Base-by-base conservation (phyloP, 75 land plant genomes). In the Isoetes taiwanensis region DNA sequence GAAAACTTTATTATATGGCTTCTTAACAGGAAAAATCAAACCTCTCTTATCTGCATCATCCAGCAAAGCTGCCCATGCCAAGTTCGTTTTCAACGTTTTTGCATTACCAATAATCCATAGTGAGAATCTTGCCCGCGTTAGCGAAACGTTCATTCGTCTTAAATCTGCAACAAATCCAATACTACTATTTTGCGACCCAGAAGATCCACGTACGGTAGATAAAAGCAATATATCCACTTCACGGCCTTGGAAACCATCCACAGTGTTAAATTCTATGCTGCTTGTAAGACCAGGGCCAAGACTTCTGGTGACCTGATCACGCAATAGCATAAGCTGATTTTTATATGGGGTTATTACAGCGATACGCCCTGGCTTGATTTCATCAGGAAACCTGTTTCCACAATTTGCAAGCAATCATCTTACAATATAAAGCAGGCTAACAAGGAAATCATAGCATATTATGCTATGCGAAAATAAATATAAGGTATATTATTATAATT, bases 121-220 rank as follows among this genome's bases (percentile, higher is more conserved):
- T 24, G 90, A 88, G 40, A 80, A 58, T 54, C 69, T 84, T 5
- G 99, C 96, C 32, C 99, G 73, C 20, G 99, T 94, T 56, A 94
- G 69, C 35, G 99, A 85, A 60, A 94, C 99, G 74, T 94, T 94
- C 99, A 94, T 94, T 32, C 99, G 54, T 39, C 99, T 76, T 2
- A 88, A 78, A 82, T 94, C 99, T 8, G 96, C 89, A 48, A 94
- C 99, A 76, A 94, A 94, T 6, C 99, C 99, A 72, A 94, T 78
- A 21, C 63, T 34, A 34, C 55, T 30, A 32, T 32, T 24, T 28
- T 60, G 21, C n/a, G n/a, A n/a, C 29, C 52, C 68, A 28, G 59
- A 64, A 23, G 71, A 63, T 52, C 90, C 86, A 63, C 99, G 74
- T 14, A 94, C 99, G n/a, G 96, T 84, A 10, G 99, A 94, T 46